A percentile compares a stretch with the other conserved stretches of the same genome.
These are phyloP conservation scores for Agarophyton chilense DNA, from an alignment of 23 red algal species.

Conservation along the genomic window DNA sequence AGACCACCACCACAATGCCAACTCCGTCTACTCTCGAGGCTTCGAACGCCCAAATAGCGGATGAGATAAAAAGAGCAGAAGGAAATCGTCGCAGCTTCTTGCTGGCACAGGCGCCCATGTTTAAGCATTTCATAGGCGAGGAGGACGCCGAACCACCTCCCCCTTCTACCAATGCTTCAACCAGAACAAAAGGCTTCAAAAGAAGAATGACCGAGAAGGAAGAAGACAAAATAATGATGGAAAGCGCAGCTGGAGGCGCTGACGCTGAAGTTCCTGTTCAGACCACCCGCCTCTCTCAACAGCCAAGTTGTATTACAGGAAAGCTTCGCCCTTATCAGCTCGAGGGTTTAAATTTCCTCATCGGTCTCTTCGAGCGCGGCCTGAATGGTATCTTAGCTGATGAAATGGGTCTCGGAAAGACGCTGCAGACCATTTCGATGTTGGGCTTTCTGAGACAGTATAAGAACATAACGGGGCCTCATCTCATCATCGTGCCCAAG, in stretches of 20 bases:
- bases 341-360: conserved; percentile 97
- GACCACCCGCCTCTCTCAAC: conserved; percentile 76
- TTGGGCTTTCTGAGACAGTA: conserved; percentile 88
- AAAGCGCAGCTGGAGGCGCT: conserved; percentile 50
- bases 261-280: conserved; percentile 64
- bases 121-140: conserved; percentile 86
- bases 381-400: conserved; percentile 98
- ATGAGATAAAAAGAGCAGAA: conserved; percentile 39
- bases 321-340: conserved; percentile 94
- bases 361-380: conserved; percentile 91
- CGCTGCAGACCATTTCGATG: conserved; percentile 96
- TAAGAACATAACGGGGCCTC: conserved; percentile 88
- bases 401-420: conserved; percentile 97
- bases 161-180: neutral
- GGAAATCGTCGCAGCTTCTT: conserved; percentile 75
- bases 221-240: conserved; percentile 94
- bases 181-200: conserved; percentile 3
- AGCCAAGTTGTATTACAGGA: conserved; percentile 88
- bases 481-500: conserved; percentile 98
- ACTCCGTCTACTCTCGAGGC: conserved; percentile 23
- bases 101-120: conserved; percentile 89
- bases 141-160: conserved; percentile 20
- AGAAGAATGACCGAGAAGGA: conserved; percentile 97
- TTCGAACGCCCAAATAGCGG: conserved; percentile 48
- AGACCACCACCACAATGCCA: neutral